phyloP scores from a whole-genome alignment of 2,329 filamentous ascomycete species.

The Fusarium palustre region DNA sequence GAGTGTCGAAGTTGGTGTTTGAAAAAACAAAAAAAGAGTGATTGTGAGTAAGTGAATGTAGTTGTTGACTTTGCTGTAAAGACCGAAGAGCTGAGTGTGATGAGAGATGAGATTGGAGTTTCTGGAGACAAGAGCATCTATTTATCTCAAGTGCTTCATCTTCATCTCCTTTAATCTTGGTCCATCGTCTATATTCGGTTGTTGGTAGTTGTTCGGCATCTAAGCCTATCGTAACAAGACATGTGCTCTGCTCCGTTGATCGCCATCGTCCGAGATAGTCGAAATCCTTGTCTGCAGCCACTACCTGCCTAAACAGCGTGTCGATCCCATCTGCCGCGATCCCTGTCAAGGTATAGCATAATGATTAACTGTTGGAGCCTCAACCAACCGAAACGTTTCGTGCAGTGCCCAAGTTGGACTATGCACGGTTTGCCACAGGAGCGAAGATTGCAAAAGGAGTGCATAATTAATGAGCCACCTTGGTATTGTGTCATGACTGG shows the following conservation, averaged over 20 bases:
- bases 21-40: slow-evolving; percentile 20
- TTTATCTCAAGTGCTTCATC: slow-evolving; percentile 30
- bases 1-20: slow-evolving; percentile 8
- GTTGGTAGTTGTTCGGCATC: slow-evolving; percentile 21
- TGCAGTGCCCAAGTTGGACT: neutral
- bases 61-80: slow-evolving; percentile 19
- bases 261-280: slow-evolving; percentile 26
- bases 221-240: slow-evolving; percentile 23
- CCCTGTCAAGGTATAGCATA: slow-evolving; percentile 35
- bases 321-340: slow-evolving; percentile 20
- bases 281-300: slow-evolving; percentile 17
- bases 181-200: slow-evolving; percentile 1
- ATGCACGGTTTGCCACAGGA: slow-evolving; percentile 13
- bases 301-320: slow-evolving; percentile 39
- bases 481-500: slow-evolving; percentile 29
- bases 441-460: slow-evolving; percentile 24
- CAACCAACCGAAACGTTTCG: slow-evolving; percentile 25
- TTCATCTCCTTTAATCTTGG: slow-evolving; percentile 13
- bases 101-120: slow-evolving; percentile 2
- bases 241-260: slow-evolving; percentile 33
- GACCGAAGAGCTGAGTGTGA: slow-evolving; percentile 34
- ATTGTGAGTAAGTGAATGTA: slow-evolving; percentile 22
- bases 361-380: slow-evolving; percentile 10
- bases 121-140: slow-evolving; percentile 18
- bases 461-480: slow-evolving; percentile 26